Percentiles rank a stretch among this genome's conserved stretches.
Evolutionary conservation across 1,284 basidiomycete genomes (phyloP).

Genomic region (Heterobasidion occidentale): DNA sequence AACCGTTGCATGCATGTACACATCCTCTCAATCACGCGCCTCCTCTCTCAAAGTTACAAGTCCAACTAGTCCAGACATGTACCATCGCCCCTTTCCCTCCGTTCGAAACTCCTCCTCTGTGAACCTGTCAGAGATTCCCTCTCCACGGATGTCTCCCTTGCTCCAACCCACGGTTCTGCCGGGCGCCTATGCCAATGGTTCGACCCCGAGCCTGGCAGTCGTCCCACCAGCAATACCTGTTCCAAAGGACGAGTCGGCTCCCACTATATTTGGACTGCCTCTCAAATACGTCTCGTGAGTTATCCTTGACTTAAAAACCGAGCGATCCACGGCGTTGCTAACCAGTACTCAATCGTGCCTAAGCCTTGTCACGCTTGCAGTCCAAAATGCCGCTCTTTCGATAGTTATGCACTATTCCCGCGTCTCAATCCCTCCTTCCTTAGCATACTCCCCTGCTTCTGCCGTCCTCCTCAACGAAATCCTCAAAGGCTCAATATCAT

Average conservation of each 20-base stretch:
- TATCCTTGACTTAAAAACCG: not conserved
- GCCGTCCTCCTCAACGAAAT: conserved; percentile 94
- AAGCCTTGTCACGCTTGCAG: conserved; percentile 86
- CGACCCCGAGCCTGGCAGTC: not conserved
- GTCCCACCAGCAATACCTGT: not conserved
- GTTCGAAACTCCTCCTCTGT: conserved; percentile 29
- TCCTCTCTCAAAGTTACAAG: conserved; percentile 21
- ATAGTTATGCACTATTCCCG: conserved; percentile 97
- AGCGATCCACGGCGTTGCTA: conserved; percentile 3
- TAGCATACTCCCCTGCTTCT: conserved; percentile 85
- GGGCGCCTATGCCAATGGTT: not conserved
- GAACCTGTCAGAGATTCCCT: conserved; percentile 12
- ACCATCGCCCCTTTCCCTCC: conserved; percentile 34
- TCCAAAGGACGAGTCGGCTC: conserved; percentile 19
- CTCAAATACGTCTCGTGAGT: conserved; percentile 61
- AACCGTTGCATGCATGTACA: conserved; percentile 7
- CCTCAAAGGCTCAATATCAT: conserved; percentile 87
- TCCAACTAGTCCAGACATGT: conserved; percentile 19
- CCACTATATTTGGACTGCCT: conserved; percentile 44
- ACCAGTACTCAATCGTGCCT: not conserved
- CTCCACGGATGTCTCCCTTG: conserved; percentile 28
- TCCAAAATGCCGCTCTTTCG: conserved; percentile 93
- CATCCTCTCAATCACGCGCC: conserved; percentile 12
- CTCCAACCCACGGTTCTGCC: conserved; percentile 3
- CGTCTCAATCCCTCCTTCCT: conserved; percentile 68